Base-by-base conservation (phyloP, 2,329 filamentous ascomycete genomes). In the Colletotrichum tropicale region DNA sequence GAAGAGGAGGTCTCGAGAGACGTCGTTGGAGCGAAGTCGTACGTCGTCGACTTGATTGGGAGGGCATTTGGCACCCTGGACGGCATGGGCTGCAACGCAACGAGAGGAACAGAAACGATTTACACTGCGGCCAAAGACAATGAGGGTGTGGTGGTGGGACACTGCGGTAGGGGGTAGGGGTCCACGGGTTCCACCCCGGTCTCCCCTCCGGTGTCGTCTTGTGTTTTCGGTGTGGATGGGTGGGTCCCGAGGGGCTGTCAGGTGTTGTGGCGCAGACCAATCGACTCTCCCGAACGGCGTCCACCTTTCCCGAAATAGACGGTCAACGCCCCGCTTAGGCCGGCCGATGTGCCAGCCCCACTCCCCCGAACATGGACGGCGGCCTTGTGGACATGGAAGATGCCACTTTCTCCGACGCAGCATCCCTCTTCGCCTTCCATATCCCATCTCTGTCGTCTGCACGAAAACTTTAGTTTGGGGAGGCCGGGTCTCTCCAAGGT, bases 221-320 rank as follows among this genome's bases (percentile, higher is more conserved):
- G 56, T 32, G 36, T 18, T 55, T 32, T 43, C 43, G 66, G 74
- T 75, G 66, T 74, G 71, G 74, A 70, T 77, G 78, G 78, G 80
- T 80, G 81, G 82, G 81, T 79, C 79, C 79, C 78, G 79, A 78
- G 16, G 69, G 64, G 56, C 34, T 60, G 84, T 86, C 85, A 86
- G 81, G 83, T 86, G 85, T 70, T 81, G 80, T 80, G 80, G 78
- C 81, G 79, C 79, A 81, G 76, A 72, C 85, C 85, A 86, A 86
- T 86, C n/a, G 65, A 65, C 48, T 24, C 24, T 24, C 48, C 52
- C 66, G 65, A 62, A 66, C 26, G n/a, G 36, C 55, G 56, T 56
- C 71, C 56, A 73, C 64, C 36, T 58, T 76, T 76, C 74, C 74
- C 70, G 74, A 76, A 73, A 56, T 68, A 60, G 74, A 65, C 30